Base-by-base conservation (phyloP, 257 asterid species). In the Nicotiana otophora region DNA sequence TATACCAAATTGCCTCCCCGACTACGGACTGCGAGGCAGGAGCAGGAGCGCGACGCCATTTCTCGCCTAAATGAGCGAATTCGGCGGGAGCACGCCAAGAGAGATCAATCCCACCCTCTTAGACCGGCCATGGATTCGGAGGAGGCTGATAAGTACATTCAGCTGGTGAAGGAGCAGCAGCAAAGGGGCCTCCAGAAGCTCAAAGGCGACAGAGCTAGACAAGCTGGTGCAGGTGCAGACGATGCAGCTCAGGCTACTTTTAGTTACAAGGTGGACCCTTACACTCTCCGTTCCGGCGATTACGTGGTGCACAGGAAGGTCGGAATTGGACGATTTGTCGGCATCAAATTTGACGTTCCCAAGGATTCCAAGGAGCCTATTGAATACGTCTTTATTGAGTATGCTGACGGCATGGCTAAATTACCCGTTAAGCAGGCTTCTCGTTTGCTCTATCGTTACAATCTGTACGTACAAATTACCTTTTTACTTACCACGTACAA, bases 371-470 rank as follows among this genome's bases (percentile, higher is more conserved):
- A 92, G 0, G 88, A 81, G 84, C 94, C 98, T 10, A 87, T 84
- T 82, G 99, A 95, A 91, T 94, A 92, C 81, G 97, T 95, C 62
- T 95, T 92, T 88, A 94, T 95, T 3, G 97, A 95, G 92, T 95
- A 91, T 78, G 96, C 96, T 17, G 99, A 95, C 85, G 99, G 98
- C 76, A 95, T 95, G 98, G 99, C 98, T 46, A 95, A 94, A 86
- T 88, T 94, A 14, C 97, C 98, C 0, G 90, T 94, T 70, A 89
- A 91, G 83, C 95, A 96, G 91, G 99, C 98, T 5, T 82, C 97
- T 76, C 95, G 95, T 36, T 67, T 96, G 91, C 98, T 96, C 82
- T 96, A 96, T 87, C 97, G 98, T 84, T 96, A 93, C 84, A 93
- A 86, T 88, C 95, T 96, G 99, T 95, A 87, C 53, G 97, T 82